Conservation (phyloP, 768 basidiomycete species). For the Cytidiella melzeri region DNA sequence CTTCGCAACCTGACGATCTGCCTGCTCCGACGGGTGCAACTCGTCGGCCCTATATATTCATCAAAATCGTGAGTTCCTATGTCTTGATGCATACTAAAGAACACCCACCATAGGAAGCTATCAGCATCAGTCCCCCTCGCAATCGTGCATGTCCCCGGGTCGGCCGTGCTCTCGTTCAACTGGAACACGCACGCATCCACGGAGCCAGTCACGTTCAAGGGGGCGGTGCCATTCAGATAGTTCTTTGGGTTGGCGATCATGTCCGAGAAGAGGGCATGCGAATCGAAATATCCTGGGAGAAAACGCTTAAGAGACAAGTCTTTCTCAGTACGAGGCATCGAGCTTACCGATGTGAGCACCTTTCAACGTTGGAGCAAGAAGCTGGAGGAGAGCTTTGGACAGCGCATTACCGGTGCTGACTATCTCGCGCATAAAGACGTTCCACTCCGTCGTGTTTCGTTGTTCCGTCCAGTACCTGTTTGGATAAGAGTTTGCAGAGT, state of each 20-base stretch:
- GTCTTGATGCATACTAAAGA: neutral
- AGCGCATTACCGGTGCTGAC: constrained; percentile 25
- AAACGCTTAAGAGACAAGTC: neutral
- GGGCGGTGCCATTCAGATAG: constrained; percentile 59
- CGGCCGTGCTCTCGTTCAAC: constrained; percentile 22
- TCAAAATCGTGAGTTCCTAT: constrained; percentile 7
- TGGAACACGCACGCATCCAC: constrained; percentile 42
- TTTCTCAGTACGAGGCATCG: neutral
- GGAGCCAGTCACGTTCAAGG: constrained; percentile 49
- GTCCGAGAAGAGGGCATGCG: constrained; percentile 51
- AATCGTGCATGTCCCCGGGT: constrained; percentile 26
- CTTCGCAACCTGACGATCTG: constrained; percentile 47
- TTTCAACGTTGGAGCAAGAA: constrained; percentile 19
- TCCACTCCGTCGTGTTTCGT: constrained; percentile 31
- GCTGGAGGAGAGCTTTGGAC: constrained; percentile 21
- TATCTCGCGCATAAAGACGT: constrained; percentile 28
- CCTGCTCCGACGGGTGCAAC: constrained; percentile 56
- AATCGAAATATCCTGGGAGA: constrained; percentile 48
- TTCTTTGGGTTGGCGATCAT: constrained; percentile 42
- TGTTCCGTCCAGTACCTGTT: constrained; percentile 28
- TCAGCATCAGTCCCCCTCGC: constrained; percentile 40
- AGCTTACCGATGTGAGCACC: constrained; percentile 53
- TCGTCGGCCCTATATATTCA: constrained; percentile 45
- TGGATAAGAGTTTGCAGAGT: constrained; percentile 26
- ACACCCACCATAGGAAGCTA: constrained; percentile 49